These are phyloP conservation scores for Tricholoma saponaceum DNA, from an alignment of 768 basidiomycete genomes.

Conservation along the genomic window DNA sequence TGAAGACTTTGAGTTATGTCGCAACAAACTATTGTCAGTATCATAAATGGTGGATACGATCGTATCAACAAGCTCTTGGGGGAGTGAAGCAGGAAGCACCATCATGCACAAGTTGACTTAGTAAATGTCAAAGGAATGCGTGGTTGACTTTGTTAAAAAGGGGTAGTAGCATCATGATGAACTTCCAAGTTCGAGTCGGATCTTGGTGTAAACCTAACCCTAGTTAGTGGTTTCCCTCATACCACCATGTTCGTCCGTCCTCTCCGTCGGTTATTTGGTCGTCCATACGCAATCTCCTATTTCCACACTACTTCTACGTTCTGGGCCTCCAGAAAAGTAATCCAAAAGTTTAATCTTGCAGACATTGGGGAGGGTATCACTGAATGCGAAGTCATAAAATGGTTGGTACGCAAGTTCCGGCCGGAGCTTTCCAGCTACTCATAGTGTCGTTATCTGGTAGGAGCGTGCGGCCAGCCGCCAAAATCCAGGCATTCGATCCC, in stretches of 20 bases:
- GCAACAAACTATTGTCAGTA: no score
- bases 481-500: slow-evolving; percentile 61
- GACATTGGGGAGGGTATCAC: slow-evolving; percentile 92
- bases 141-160: no score
- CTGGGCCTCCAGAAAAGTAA: slow-evolving; percentile 30
- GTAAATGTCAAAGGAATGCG: no score
- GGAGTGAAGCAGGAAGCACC: no score
- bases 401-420: slow-evolving; percentile 46
- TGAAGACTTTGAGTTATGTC: no score
- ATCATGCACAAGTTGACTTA: no score
- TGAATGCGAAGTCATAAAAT: slow-evolving; percentile 85
- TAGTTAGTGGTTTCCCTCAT: slow-evolving; percentile 16
- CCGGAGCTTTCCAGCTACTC: slow-evolving; percentile 14
- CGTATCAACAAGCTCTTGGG: no score
- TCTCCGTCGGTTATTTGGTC: slow-evolving; percentile 27
- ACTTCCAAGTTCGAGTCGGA: no score
- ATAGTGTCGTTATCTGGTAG: slow-evolving; percentile 30
- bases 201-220: slow-evolving; percentile 20
- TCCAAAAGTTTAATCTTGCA: slow-evolving; percentile 69
- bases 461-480: slow-evolving; percentile 52
- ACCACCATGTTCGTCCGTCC: slow-evolving; percentile 31
- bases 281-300: slow-evolving; percentile 20
- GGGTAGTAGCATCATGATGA: no score
- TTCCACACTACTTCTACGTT: slow-evolving; percentile 29
- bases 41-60: no score